phyloP scores from a whole-genome alignment of 345 rosid genomes.

The Syzygium oleosum region DNA sequence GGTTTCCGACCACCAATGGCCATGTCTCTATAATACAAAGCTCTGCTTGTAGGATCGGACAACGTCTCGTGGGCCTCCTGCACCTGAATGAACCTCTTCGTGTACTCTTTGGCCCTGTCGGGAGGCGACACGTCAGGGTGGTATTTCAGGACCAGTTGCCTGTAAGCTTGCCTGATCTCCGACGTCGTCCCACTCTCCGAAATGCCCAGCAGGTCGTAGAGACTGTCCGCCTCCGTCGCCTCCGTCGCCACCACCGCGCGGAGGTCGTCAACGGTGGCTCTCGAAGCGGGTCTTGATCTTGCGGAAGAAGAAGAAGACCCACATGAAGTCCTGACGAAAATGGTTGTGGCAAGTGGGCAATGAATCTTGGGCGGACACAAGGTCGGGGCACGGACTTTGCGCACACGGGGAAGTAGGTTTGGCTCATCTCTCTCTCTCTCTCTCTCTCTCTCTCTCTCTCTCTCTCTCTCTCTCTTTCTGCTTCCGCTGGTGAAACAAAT shows the following conservation, averaged over 20 bases:
- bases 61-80: slow-evolving; percentile 19
- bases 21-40: slow-evolving; percentile 6
- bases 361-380: background rate
- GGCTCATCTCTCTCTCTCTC: background rate
- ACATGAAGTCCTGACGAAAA: background rate
- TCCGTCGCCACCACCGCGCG: background rate
- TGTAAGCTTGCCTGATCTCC: slow-evolving; percentile 22
- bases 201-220: slow-evolving; percentile 16
- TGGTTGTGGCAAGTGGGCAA: background rate
- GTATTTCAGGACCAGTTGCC: slow-evolving; percentile 12
- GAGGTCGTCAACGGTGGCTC: background rate
- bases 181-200: slow-evolving; percentile 2
- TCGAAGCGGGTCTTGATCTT: background rate
- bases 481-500: background rate
- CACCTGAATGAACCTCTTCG: slow-evolving; percentile 9
- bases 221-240: background rate
- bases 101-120: slow-evolving; percentile 3
- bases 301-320: background rate
- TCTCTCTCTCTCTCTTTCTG: too few relatives aligned
- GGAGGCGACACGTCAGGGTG: slow-evolving; percentile 18
- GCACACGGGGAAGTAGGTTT: background rate
- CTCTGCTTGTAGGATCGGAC: slow-evolving; percentile 10
- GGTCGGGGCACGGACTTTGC: background rate
- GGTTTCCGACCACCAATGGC: background rate
- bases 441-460: background rate